Evolutionary conservation across 805 yeast genomes (phyloP).

Genomic region (Pichia cephalocereana): DNA sequence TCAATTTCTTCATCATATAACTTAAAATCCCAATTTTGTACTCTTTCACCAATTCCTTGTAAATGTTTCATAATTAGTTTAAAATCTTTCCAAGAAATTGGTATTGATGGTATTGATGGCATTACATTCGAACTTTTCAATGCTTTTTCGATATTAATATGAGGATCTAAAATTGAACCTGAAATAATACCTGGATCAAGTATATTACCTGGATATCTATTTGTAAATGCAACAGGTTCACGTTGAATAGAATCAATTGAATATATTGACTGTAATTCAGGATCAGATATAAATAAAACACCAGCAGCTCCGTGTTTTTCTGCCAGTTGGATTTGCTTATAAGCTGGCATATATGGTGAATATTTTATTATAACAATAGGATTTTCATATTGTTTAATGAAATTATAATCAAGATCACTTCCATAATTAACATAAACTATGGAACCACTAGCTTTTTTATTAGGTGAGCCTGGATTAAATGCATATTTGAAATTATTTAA

Average conservation of each 20-base stretch:
- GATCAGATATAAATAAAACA: constrained; percentile 54
- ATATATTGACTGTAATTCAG: constrained; percentile 20
- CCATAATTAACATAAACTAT: constrained; percentile 66
- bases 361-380: constrained; percentile 53
- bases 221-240: constrained; percentile 46
- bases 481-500: constrained; percentile 27
- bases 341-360: constrained; percentile 38
- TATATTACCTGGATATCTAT: constrained; percentile 67
- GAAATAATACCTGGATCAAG: constrained; percentile 67
- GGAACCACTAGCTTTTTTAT: constrained; percentile 41
- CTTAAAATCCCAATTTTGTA: constrained; percentile 27
- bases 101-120: constrained; percentile 68
- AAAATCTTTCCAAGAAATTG: constrained; percentile 71
- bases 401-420: constrained; percentile 39
- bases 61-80: constrained; percentile 30
- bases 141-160: constrained; percentile 29
- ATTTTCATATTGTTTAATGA: constrained; percentile 27
- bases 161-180: constrained; percentile 23
- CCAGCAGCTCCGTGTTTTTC: constrained; percentile 51
- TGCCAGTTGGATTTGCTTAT: constrained; percentile 48
- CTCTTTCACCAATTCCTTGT: constrained; percentile 30
- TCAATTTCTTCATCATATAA: constrained; percentile 22
- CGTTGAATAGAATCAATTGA: constrained; percentile 41
- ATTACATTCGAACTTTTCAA: constrained; percentile 42
- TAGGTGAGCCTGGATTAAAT: constrained; percentile 60